A percentile compares a stretch with the other conserved stretches of the same genome.
Evolutionary conservation across 495 filamentous ascomycete species (phyloP).

Genomic region (Penicillium cosmopolitanum): DNA sequence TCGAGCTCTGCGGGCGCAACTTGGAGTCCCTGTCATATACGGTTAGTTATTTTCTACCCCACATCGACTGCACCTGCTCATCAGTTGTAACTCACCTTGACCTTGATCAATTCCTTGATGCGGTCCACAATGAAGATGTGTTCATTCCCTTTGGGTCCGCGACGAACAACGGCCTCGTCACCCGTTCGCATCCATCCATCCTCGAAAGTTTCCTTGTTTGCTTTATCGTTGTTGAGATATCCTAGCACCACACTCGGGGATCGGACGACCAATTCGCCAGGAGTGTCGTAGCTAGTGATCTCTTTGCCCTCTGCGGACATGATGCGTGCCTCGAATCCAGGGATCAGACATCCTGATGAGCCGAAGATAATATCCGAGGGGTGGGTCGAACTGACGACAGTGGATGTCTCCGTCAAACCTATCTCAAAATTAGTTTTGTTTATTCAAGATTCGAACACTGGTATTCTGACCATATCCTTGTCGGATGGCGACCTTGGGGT

Average conservation of each 20-base stretch:
- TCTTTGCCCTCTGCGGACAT: slow-evolving; percentile 75
- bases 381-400: slow-evolving; percentile 69
- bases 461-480: slow-evolving; percentile 77
- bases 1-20: slow-evolving; percentile 92
- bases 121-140: slow-evolving; percentile 86
- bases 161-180: slow-evolving; percentile 76
- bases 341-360: slow-evolving; percentile 72
- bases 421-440: neutral
- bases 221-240: slow-evolving; percentile 84
- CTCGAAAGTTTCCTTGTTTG: slow-evolving; percentile 77
- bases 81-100: slow-evolving; percentile 64
- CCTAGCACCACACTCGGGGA: slow-evolving; percentile 78
- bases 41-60: neutral
- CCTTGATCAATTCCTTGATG: slow-evolving; percentile 93
- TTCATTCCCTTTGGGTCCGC: slow-evolving; percentile 66
- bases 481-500: slow-evolving; percentile 67
- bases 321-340: slow-evolving; percentile 68
- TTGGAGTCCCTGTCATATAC: slow-evolving; percentile 69
- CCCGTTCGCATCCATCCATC: slow-evolving; percentile 85
- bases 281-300: slow-evolving; percentile 73
- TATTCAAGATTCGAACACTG: neutral
- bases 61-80: neutral
- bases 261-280: slow-evolving; percentile 79
- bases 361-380: slow-evolving; percentile 72
- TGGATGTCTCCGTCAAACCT: slow-evolving; percentile 83